A percentile compares a stretch with the other conserved stretches of the same genome.
phyloP scores from a whole-genome alignment of 352 stramenopile genomes.

The Phytophthora pluvialis region DNA sequence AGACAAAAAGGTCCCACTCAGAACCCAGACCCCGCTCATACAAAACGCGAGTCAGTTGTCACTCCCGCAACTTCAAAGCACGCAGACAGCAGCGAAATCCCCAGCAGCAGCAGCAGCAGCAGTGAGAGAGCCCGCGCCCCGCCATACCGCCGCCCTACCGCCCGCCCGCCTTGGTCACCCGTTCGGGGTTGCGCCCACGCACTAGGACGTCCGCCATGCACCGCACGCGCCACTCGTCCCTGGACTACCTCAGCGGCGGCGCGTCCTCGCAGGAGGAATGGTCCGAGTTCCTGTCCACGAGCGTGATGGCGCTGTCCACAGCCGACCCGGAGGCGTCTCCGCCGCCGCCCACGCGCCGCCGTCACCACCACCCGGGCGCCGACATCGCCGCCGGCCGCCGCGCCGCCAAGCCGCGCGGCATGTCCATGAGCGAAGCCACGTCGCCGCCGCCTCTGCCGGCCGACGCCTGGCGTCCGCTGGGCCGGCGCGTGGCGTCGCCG shows the following conservation, averaged over 20 bases:
- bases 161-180: constrained; percentile 19
- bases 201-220: constrained; percentile 39
- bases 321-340: constrained; percentile 32
- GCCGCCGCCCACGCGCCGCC: constrained; percentile 21
- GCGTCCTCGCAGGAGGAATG: constrained; percentile 57
- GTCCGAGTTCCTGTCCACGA: constrained; percentile 69
- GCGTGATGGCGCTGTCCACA: constrained; percentile 64
- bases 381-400: constrained; percentile 7
- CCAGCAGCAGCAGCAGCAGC: not conserved
- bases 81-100: constrained; percentile 22
- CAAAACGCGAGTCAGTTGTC: constrained; percentile 40
- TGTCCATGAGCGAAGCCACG: constrained; percentile 51
- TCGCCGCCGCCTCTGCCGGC: constrained; percentile 33
- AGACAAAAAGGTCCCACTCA: not conserved
- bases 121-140: too few species aligned
- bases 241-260: constrained; percentile 50
- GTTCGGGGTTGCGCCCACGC: constrained; percentile 21
- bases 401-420: constrained; percentile 40
- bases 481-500: constrained; percentile 47
- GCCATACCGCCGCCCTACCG: not conserved
- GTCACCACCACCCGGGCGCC: constrained; percentile 7
- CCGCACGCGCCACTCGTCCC: constrained; percentile 65
- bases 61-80: constrained; percentile 48
- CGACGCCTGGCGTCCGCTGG: constrained; percentile 56
- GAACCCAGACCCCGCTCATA: constrained; percentile 22